Evolutionary conservation across 768 basidiomycete genomes (phyloP).

Genomic region (Pleurotus djamor): DNA sequence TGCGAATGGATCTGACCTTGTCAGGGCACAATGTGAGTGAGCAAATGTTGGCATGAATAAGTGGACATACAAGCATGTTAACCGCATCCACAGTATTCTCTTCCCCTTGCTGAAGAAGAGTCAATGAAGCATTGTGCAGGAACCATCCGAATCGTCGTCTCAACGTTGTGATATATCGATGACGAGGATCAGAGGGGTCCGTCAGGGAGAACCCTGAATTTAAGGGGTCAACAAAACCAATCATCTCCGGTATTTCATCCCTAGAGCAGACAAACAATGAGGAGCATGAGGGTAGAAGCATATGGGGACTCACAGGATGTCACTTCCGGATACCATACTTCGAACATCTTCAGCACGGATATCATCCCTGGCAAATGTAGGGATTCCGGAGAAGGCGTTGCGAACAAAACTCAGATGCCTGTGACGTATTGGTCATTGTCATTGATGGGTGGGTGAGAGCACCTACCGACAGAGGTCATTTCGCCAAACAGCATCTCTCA

Average conservation of each 20-base stretch:
- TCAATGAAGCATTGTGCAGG: conserved; percentile 67
- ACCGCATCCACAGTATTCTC: conserved; percentile 84
- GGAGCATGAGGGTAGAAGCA: not conserved
- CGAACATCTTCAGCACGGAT: conserved; percentile 47
- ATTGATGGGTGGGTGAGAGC: no score
- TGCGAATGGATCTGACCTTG: conserved; percentile 66
- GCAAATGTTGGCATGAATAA: not conserved
- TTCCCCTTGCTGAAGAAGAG: conserved; percentile 69
- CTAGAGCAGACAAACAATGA: conserved; percentile 31
- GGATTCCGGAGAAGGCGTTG: conserved; percentile 73
- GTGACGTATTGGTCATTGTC: no score
- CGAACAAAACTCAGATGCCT: conserved; percentile 72
- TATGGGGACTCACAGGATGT: conserved; percentile 56
- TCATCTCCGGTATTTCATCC: conserved; percentile 76
- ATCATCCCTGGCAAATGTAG: conserved; percentile 58
- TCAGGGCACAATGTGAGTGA: not conserved
- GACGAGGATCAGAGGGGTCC: conserved; percentile 62
- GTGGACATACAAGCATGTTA: conserved; percentile 55
- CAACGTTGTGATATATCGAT: conserved; percentile 56
- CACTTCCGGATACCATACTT: conserved; percentile 46
- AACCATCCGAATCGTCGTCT: conserved; percentile 65
- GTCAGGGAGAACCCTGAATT: conserved; percentile 69
- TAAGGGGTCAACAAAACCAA: conserved; percentile 59
- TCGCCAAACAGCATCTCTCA: conserved; percentile 66
- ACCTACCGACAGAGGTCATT: conserved; percentile 83